A percentile compares a stretch with the other conserved stretches of the same genome.
These are phyloP conservation scores for Fraxinus excelsior DNA, from an alignment of 257 asterid species.

Conservation along the genomic window DNA sequence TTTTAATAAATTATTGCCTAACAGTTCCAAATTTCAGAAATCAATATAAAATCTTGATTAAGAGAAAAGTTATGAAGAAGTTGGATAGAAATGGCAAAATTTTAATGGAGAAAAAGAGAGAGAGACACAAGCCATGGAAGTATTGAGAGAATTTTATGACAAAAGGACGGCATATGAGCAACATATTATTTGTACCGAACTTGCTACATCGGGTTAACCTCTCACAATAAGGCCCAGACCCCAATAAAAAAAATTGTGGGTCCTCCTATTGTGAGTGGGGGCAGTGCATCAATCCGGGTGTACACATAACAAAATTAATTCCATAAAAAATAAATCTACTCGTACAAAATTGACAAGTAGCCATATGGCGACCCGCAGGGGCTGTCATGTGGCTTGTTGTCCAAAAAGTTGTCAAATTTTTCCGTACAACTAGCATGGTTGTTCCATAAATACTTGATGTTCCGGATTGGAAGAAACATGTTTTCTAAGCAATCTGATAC, in stretches of 20 bases:
- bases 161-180: constrained; percentile 23
- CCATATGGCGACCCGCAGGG: too few relatives aligned
- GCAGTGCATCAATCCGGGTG: too few relatives aligned
- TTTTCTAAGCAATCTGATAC: constrained; percentile 36
- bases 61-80: constrained; percentile 17
- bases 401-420: too few relatives aligned
- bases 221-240: too few relatives aligned
- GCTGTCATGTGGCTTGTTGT: too few relatives aligned
- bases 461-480: constrained; percentile 44
- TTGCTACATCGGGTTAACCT: too few relatives aligned
- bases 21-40: constrained; percentile 5
- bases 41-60: neutral
- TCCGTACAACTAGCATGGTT: too few relatives aligned
- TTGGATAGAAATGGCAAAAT: constrained; percentile 23
- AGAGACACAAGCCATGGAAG: constrained; percentile 28
- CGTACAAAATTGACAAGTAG: too few relatives aligned
- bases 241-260: too few relatives aligned
- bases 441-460: constrained; percentile 44
- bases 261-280: too few relatives aligned
- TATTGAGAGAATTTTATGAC: constrained; percentile 25
- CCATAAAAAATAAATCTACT: too few relatives aligned
- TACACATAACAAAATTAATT: too few relatives aligned
- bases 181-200: neutral
- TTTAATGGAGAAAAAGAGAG: constrained; percentile 2
- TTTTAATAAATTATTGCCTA: constrained; percentile 22